Base-by-base conservation (phyloP, 352 stramenopile genomes). In the Globisporangium barbulae region DNA sequence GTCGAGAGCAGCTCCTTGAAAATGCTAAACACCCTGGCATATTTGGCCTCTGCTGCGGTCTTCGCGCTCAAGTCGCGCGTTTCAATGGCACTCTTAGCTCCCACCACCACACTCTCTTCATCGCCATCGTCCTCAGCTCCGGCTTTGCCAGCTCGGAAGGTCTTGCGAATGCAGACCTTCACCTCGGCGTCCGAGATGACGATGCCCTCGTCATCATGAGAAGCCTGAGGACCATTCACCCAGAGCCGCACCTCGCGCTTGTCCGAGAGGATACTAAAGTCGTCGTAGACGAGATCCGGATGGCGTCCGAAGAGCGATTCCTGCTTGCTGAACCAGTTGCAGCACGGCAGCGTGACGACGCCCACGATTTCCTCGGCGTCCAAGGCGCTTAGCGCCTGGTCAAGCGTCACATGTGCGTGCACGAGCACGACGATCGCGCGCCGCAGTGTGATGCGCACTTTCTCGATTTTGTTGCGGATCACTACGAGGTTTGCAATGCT, bases 391-490 rank as follows among this genome's bases (percentile, higher is more conserved):
- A 94, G 55, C 2, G 83, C 83, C 64, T 94, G 85, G 15, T 82
- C 75, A 25, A 94, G 63, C 52, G 85, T 90, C 67, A 94, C 81
- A 54, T 94, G 85, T 0, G 85, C 83, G 48, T 92, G 85, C n/a
- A 94, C 81, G 0, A 94, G 70, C 42, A 92, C 80, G 37, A 92
- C 62, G 48, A 94, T 79, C 1, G 75, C 85, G 19, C 78, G 67
- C 0, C 72, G 69, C 47, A 94, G 55, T 1, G 67, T 62, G 63
- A 92, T 90, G 31, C 80, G 81, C 19, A 94, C 81, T 33, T 92
- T 88, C 52, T 94, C 83, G 49, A 94, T 92, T 64, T 94, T 94
- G 68, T 91, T 90, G 66, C 81, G 74, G 41, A 94, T 75, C 53
- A 89, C 76, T 9, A 92, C 78, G 22, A 94, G 69, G 63, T 94